Base-by-base conservation (phyloP, 306 rosid genomes). In the Quercus engelmannii region DNA sequence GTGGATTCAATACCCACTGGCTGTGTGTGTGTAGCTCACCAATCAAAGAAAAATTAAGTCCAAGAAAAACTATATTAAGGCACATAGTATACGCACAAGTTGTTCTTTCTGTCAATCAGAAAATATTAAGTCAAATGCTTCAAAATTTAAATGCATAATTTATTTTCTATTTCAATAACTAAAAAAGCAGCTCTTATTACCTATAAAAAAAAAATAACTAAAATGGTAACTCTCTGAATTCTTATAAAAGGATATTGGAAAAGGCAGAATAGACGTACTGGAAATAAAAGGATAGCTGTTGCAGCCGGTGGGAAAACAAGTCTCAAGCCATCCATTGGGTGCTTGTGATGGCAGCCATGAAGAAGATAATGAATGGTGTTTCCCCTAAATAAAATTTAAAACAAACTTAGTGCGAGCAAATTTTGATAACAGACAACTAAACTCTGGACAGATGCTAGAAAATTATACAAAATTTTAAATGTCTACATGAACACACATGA, bases 341-440 rank as follows among this genome's bases (percentile, higher is more conserved):
- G 98, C 82, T 96, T 96, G 82, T 93, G 99, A 82, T 96, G 99
- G 88, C 97, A 93, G 74, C 99, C 99, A 79, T 96, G 99, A 64
- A 96, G 87, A 76, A 96, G 97, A 90, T 93, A 93, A 85, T 96
- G 99, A 21, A 78, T 0, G 57, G 98, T 96, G 86, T 96, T 96
- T 79, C 96, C 87, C 98, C 99, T 95, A 72, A 84, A 77, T 46
- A 11, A 38, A 79, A 55, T 55, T 35, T 3, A 18, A 23, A 30
- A 54, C 76, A 72, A 28, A 17, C 1, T 73, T 52, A 18, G 67
- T 73, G 31, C 33, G 28, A 73, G 80, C 8, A 68, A 25, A 64
- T 73, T 55, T 80, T 69, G 31, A 54, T 64, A 55, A 76, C 30
- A 64, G 76, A 41, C 35, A 69, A 64, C 67, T 74, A 26, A 46